Conservation (phyloP, 345 rosid species). For the Lepidium didymum region DNA sequence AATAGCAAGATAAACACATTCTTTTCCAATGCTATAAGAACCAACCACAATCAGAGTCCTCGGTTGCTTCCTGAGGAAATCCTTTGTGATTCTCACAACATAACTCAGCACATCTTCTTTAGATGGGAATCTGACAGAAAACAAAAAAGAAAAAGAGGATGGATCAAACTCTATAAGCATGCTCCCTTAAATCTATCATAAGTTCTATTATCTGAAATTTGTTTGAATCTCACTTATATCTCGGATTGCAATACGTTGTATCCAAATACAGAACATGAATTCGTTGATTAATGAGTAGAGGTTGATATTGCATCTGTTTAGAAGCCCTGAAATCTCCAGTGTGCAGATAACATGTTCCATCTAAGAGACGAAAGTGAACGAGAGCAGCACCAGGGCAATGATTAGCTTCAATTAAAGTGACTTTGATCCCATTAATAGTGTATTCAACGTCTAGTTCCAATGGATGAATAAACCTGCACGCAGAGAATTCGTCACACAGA, state of each 20-base stretch:
- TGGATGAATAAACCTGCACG: conserved; percentile 44
- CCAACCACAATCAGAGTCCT: conserved; percentile 68
- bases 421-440: conserved; percentile 47
- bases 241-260: conserved; percentile 77
- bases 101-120: conserved; percentile 62
- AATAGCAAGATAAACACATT: conserved; percentile 69
- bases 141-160: neutral
- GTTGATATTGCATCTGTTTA: conserved; percentile 50
- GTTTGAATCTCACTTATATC: conserved; percentile 44
- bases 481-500: neutral
- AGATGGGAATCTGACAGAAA: conserved; percentile 51
- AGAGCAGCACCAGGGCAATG: conserved; percentile 83
- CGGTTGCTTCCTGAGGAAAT: conserved; percentile 51
- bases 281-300: conserved; percentile 42
- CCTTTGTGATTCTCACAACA: conserved; percentile 48
- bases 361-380: conserved; percentile 47
- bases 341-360: conserved; percentile 58
- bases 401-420: conserved; percentile 66
- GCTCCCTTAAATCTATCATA: neutral
- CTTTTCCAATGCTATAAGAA: conserved; percentile 84
- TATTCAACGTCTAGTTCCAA: conserved; percentile 48
- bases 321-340: conserved; percentile 89
- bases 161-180: neutral
- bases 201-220: neutral
- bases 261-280: conserved; percentile 64